Conservation (phyloP, 768 basidiomycete species). For the Tricholoma hemisulphureum region DNA sequence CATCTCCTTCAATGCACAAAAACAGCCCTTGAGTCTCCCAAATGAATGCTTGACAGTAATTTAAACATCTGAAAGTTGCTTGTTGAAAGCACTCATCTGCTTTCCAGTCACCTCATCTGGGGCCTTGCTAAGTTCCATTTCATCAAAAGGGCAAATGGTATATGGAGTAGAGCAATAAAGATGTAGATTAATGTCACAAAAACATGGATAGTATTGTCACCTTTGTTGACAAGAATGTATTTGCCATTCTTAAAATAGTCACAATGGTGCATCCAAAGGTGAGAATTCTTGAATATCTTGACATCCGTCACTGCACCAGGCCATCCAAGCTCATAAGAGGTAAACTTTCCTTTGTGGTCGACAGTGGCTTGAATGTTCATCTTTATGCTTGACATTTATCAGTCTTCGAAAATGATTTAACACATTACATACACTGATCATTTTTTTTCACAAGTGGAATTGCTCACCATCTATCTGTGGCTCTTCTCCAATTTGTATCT, state of each 20-base stretch:
- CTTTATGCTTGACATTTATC: neutral
- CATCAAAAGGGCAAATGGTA: neutral
- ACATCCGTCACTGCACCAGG: conserved; percentile 21
- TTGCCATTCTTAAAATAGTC: conserved; percentile 16
- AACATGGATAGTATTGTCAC: no score
- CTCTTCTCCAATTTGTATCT: neutral
- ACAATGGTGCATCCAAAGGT: conserved; percentile 19
- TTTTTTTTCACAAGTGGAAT: conserved; percentile 9
- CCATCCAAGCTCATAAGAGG: conserved; percentile 23
- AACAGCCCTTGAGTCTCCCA: conserved; percentile 28
- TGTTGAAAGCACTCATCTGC: neutral
- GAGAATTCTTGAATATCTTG: conserved; percentile 17
- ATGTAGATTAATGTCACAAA: neutral
- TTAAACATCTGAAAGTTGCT: neutral
- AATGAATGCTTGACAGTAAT: conserved; percentile 23
- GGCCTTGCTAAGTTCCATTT: neutral
- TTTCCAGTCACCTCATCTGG: neutral
- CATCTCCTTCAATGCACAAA: conserved; percentile 18
- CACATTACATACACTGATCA: neutral
- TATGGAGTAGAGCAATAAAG: neutral
- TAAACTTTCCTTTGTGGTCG: conserved; percentile 17
- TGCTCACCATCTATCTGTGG: conserved; percentile 8
- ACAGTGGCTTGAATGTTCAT: conserved; percentile 19
- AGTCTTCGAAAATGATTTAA: neutral
- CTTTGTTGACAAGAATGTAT: conserved; percentile 23